These are phyloP conservation scores for Pythium scleroteichum DNA, from an alignment of 352 stramenopile genomes.

Conservation along the genomic window DNA sequence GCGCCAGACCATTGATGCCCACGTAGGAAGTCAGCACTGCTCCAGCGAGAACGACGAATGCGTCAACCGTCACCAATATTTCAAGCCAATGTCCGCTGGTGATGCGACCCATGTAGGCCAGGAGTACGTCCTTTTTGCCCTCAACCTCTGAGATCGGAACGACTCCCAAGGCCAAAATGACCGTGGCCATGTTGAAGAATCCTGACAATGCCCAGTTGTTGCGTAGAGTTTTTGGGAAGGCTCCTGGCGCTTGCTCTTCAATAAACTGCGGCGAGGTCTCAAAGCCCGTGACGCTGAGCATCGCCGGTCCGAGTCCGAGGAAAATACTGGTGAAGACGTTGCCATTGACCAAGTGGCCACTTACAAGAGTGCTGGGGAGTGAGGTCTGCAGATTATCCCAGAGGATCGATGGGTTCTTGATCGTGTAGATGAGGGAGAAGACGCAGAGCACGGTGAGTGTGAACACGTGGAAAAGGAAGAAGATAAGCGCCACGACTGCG, in stretches of 20 bases:
- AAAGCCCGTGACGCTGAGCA: slow-evolving; percentile 86
- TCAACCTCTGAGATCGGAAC: slow-evolving; percentile 64
- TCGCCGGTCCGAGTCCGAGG: slow-evolving; percentile 58
- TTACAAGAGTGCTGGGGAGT: slow-evolving; percentile 40
- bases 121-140: slow-evolving; percentile 53
- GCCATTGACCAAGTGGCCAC: slow-evolving; percentile 27
- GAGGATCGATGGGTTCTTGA: slow-evolving; percentile 55
- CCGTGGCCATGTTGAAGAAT: slow-evolving; percentile 80
- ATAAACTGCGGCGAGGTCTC: slow-evolving; percentile 85
- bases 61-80: slow-evolving; percentile 52
- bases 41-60: slow-evolving; percentile 74
- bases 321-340: slow-evolving; percentile 43
- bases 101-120: slow-evolving; percentile 60
- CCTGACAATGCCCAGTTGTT: slow-evolving; percentile 81
- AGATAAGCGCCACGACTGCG: slow-evolving; percentile 63
- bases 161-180: slow-evolving; percentile 63
- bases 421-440: slow-evolving; percentile 48
- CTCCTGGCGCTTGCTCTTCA: slow-evolving; percentile 74
- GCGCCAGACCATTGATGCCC: slow-evolving; percentile 58
- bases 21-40: slow-evolving; percentile 77
- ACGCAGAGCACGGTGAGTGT: slow-evolving; percentile 59
- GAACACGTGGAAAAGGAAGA: slow-evolving; percentile 73
- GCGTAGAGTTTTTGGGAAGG: slow-evolving; percentile 81
- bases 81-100: slow-evolving; percentile 34
- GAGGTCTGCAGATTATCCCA: slow-evolving; percentile 51